Conservation (phyloP, 2,329 filamentous ascomycete genomes). For the Nectriaceae sp. region DNA sequence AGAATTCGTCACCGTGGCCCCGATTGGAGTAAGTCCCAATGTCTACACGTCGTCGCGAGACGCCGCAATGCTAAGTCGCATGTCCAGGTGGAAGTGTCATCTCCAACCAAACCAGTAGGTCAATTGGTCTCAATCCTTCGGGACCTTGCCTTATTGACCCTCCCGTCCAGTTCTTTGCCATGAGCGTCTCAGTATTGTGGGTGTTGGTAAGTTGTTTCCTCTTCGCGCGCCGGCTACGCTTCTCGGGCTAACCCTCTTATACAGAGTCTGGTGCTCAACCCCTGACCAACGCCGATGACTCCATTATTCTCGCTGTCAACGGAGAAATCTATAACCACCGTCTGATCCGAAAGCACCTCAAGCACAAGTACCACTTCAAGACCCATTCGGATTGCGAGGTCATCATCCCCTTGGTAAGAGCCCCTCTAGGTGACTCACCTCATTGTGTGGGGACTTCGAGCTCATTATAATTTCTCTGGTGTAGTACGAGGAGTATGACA, state of each 20-base stretch:
- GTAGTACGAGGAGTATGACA: slow-evolving; percentile 87
- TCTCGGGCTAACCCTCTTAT: slow-evolving; percentile 16
- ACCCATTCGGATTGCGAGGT: slow-evolving; percentile 98
- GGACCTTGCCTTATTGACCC: slow-evolving; percentile 27
- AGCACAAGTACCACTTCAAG: slow-evolving; percentile 91
- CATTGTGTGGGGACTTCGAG: slow-evolving; percentile 1
- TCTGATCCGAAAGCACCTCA: slow-evolving; percentile 84
- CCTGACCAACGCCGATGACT: slow-evolving; percentile 86
- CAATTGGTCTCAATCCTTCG: slow-evolving; percentile 19
- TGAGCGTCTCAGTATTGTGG: slow-evolving; percentile 96
- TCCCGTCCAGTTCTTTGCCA: slow-evolving; percentile 77
- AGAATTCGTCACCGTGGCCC: slow-evolving; percentile 95
- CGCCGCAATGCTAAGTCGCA: slow-evolving; percentile 31
- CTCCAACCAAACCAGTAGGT: slow-evolving; percentile 86
- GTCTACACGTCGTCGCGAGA: slow-evolving; percentile 3
- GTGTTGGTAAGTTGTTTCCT: slow-evolving; percentile 69
- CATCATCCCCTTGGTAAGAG: slow-evolving; percentile 88
- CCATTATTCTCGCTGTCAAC: slow-evolving; percentile 92
- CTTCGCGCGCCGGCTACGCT: slow-evolving; percentile 12
- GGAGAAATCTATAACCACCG: slow-evolving; percentile 99
- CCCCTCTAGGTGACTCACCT: slow-evolving; percentile 5
- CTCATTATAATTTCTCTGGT: slow-evolving; percentile 15
- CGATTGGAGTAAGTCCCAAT: slow-evolving; percentile 83
- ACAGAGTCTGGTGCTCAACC: slow-evolving; percentile 94
- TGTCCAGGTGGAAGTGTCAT: slow-evolving; percentile 79